These are phyloP conservation scores for Catunica adiposa DNA, from an alignment of 2,329 filamentous ascomycete genomes.

Conservation along the genomic window DNA sequence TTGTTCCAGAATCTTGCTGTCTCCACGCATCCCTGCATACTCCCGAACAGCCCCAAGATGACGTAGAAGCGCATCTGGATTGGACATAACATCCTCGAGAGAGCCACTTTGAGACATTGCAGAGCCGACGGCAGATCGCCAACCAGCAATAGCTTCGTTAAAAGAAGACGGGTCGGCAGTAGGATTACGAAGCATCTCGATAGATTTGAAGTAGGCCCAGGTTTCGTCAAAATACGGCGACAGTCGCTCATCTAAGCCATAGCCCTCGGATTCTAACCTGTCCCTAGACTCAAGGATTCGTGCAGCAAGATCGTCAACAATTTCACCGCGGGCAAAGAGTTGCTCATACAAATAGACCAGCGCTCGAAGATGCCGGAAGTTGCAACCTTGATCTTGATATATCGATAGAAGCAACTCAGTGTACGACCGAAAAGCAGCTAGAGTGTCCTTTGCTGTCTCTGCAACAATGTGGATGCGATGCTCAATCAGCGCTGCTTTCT, in stretches of 20 bases:
- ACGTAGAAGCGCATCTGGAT: conserved; percentile 31
- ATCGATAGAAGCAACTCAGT: conserved; percentile 32
- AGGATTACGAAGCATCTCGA: conserved; percentile 11
- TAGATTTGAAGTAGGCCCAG: conserved; percentile 14
- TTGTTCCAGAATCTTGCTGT: conserved; percentile 29
- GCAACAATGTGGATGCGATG: conserved; percentile 23
- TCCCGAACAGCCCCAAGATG: conserved; percentile 35
- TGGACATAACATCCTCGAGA: conserved; percentile 16
- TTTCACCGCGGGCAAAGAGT: conserved; percentile 11
- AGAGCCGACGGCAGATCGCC: conserved; percentile 11
- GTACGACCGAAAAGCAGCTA: conserved; percentile 29
- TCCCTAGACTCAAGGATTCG: conserved; percentile 6
- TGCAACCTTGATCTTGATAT: conserved; percentile 33
- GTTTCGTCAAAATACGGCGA: conserved; percentile 11
- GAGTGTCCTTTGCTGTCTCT: conserved; percentile 20
- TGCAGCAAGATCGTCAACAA: conserved; percentile 1
- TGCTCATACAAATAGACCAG: conserved; percentile 29
- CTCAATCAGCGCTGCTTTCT: conserved; percentile 42
- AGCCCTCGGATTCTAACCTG: conserved; percentile 7
- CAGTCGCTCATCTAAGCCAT: conserved; percentile 10
- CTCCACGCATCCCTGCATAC: conserved; percentile 34
- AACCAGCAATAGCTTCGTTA: conserved; percentile 10
- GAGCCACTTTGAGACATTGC: conserved; percentile 13
- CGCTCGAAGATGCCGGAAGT: conserved; percentile 35
- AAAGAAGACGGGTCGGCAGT: conserved; percentile 1